Evolutionary conservation across 2,329 filamentous ascomycete genomes (phyloP).

Genomic region (Fusarium avenaceum): DNA sequence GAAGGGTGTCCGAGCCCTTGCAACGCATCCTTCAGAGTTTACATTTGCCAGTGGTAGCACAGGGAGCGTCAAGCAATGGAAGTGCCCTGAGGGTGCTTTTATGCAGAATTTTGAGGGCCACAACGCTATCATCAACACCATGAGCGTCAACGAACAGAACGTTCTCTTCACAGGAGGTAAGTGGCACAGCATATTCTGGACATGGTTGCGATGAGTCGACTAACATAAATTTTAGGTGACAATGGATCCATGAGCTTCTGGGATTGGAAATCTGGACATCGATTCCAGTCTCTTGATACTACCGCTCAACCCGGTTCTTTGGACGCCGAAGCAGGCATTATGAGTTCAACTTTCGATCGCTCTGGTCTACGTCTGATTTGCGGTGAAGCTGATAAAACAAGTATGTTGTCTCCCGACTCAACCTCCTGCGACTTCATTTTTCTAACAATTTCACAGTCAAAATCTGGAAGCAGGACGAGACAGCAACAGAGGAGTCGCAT

Average conservation of each 20-base stretch:
- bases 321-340: conserved; percentile 93
- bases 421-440: conserved; percentile 4
- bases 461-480: conserved; percentile 95
- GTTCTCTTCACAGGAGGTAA: conserved; percentile 88
- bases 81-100: conserved; percentile 96
- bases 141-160: conserved; percentile 94
- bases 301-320: conserved; percentile 94
- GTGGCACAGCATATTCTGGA: conserved; percentile 16
- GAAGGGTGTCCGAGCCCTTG: conserved; percentile 89
- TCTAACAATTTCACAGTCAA: conserved; percentile 71
- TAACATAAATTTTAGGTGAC: conserved; percentile 66
- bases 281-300: conserved; percentile 90
- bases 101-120: conserved; percentile 99
- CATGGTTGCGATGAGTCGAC: neutral
- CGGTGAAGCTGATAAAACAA: conserved; percentile 97
- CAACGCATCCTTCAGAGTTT: conserved; percentile 90
- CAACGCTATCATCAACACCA: conserved; percentile 94
- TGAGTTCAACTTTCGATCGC: conserved; percentile 92
- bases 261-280: conserved; percentile 98
- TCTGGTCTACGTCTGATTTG: conserved; percentile 91
- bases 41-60: conserved; percentile 95
- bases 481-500: conserved; percentile 90
- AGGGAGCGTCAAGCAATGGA: conserved; percentile 98
- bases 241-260: conserved; percentile 98
- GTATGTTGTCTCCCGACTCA: conserved; percentile 56